Base-by-base conservation (phyloP, 345 rosid species). In the Hibiscus trionum region DNA sequence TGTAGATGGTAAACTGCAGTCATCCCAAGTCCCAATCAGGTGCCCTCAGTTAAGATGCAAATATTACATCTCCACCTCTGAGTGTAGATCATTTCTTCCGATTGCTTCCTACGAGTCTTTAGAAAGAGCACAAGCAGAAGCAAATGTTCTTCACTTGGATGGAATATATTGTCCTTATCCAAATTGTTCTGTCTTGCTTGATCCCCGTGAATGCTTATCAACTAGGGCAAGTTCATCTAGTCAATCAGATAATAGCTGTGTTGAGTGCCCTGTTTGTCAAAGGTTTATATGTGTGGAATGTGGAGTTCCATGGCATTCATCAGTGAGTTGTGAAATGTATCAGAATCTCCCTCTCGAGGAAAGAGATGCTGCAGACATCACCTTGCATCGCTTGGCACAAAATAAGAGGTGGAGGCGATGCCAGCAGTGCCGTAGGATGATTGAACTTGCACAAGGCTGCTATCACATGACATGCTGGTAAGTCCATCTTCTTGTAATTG, bases 381-480 rank as follows among this genome's bases (percentile, higher is more conserved):
- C 97, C 58, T 79, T 89, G 87, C 96, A 92, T 82, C 93, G 77
- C 9, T 82, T 95, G 62, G 97, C 98, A 0, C 88, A 79, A 82
- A 89, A 88, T 78, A 88, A 90, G 76, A 85, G 97, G 76, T 95
- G 99, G 98, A 90, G 84, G 79, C 87, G 91, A 52, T 95, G 99
- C 84, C 97, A 88, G 77, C 97, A 88, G 66, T 92, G 99, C 72
- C 94, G 87, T 58, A 86, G 88, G 78, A 95, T 95, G 99, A 89
- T 90, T 47, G 97, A 95, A 79, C 99, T 90, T 49, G 75, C 86
- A 24, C 97, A 90, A 65, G 97, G 99, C 75, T 95, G 99, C 84
- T 81, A 90, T 79, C 99, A 90, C 85, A 90, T 95, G 93, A 92
- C 97, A 33, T 95, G 97, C 85, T 77, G 91, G 99, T 95, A 84